These are phyloP conservation scores for Funneliformis mosseae DNA, from an alignment of 192 early-diverging fungal genomes.

Conservation along the genomic window DNA sequence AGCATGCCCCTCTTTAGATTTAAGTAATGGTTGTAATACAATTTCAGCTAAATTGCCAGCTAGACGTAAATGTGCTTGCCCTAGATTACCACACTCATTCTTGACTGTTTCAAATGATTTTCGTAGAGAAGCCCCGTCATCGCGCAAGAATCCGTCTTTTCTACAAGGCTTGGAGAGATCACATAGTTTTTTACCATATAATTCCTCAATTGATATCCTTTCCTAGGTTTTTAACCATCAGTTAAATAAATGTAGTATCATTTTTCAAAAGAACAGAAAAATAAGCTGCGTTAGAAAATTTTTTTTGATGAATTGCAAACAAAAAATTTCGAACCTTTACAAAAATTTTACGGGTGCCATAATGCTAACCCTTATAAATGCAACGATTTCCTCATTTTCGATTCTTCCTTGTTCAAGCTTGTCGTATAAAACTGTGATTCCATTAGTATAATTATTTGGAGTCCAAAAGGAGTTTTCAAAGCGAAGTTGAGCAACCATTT, in stretches of 20 bases:
- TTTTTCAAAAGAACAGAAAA: neutral
- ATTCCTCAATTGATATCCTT: slow-evolving; percentile 24
- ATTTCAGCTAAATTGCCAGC: slow-evolving; percentile 46
- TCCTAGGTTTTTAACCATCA: neutral
- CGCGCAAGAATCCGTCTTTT: slow-evolving; percentile 52
- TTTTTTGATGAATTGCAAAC: neutral
- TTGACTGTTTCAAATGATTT: slow-evolving; percentile 54
- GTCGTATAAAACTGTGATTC: slow-evolving; percentile 51
- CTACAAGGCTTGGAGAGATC: slow-evolving; percentile 38
- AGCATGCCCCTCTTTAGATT: slow-evolving; percentile 46
- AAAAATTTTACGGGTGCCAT: slow-evolving; percentile 49
- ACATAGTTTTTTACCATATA: slow-evolving; percentile 32
- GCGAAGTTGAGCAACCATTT: neutral
- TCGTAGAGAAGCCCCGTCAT: slow-evolving; percentile 57
- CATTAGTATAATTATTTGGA: slow-evolving; percentile 44
- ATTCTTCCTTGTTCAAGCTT: slow-evolving; percentile 55
- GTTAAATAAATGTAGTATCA: slow-evolving; percentile 33
- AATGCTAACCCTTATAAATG: slow-evolving; percentile 53
- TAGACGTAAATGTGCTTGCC: slow-evolving; percentile 46
- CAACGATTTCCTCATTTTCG: slow-evolving; percentile 60
- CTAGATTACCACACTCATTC: slow-evolving; percentile 44
- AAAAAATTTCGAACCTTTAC: slow-evolving; percentile 41
- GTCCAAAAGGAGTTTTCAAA: slow-evolving; percentile 34
- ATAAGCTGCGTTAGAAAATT: neutral
- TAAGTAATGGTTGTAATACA: slow-evolving; percentile 54